A percentile compares a stretch with the other conserved stretches of the same genome.
Evolutionary conservation across 225 moss, liverwort and hornwort species (phyloP).

Genomic region (Sphagnum tenellum): DNA sequence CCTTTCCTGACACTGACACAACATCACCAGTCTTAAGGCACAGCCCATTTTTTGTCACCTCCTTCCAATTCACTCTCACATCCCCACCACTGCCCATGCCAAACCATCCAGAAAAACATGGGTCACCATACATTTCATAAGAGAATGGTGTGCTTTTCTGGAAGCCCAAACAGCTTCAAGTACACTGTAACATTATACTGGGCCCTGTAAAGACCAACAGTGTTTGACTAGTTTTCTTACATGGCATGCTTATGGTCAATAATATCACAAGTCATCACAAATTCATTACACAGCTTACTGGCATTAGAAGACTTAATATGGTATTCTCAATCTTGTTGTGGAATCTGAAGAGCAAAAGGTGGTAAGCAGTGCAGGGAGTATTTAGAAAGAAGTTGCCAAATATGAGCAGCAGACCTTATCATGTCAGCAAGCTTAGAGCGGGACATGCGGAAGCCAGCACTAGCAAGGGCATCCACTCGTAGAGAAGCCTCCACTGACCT

Average conservation of each 20-base stretch:
- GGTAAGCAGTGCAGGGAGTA: background rate
- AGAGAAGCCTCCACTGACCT: slow-evolving; percentile 88
- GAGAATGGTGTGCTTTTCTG: too few species aligned
- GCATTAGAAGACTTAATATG: too few species aligned
- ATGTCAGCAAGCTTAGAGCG: slow-evolving; percentile 79
- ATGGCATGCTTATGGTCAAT: too few species aligned
- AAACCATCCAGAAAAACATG: background rate
- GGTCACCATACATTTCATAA: too few species aligned
- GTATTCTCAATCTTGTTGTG: too few species aligned
- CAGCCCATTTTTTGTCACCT: slow-evolving; percentile 67
- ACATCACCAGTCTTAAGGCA: slow-evolving; percentile 82
- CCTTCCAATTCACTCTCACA: slow-evolving; percentile 91
- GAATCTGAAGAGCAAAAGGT: too few species aligned
- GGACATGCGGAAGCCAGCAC: slow-evolving; percentile 98
- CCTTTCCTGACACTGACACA: slow-evolving; percentile 86
- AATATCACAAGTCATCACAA: too few species aligned
- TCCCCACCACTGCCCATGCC: slow-evolving; percentile 55
- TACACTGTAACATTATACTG: too few species aligned
- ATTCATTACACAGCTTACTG: too few species aligned
- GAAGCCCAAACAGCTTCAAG: too few species aligned
- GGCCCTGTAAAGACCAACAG: too few species aligned
- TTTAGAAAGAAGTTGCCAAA: background rate
- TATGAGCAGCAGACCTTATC: slow-evolving; percentile 43
- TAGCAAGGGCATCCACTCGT: slow-evolving; percentile 90
- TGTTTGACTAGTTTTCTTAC: too few species aligned